These are phyloP conservation scores for Ceratobasidium sp. DNA, from an alignment of 1,284 basidiomycete genomes.

Conservation along the genomic window DNA sequence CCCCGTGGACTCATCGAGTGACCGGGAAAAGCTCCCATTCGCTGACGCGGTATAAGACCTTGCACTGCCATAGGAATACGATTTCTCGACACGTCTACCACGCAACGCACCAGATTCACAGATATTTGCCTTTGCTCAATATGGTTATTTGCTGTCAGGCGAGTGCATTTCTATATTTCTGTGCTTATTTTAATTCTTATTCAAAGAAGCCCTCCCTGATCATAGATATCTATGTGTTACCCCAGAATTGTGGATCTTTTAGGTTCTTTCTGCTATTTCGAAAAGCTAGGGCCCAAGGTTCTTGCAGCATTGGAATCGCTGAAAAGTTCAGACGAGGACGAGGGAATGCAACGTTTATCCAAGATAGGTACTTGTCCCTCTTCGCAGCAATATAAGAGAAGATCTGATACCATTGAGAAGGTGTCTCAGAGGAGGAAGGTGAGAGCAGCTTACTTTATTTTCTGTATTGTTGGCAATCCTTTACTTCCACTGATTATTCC, in stretches of 20 bases:
- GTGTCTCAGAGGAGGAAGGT: neutral
- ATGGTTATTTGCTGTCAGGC: too few species aligned
- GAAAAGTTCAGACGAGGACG: neutral
- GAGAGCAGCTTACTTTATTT: too few species aligned
- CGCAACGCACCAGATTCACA: too few species aligned
- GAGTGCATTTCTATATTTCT: too few species aligned
- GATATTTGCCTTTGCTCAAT: too few species aligned
- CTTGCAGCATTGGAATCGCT: neutral
- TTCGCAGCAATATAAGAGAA: neutral
- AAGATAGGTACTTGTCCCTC: neutral
- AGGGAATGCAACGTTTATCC: neutral
- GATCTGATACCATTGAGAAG: neutral
- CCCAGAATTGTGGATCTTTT: neutral
- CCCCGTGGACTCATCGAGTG: too few species aligned
- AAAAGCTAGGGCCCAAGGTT: neutral
- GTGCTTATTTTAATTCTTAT: neutral
- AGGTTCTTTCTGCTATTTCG: neutral
- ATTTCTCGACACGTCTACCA: too few species aligned
- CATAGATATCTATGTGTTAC: slow-evolving; percentile 15
- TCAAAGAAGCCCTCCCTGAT: neutral
- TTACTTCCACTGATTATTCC: too few species aligned
- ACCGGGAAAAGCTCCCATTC: too few species aligned
- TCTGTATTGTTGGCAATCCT: too few species aligned
- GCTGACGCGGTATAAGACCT: too few species aligned
- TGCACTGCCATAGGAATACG: too few species aligned